A percentile compares a stretch with the other conserved stretches of the same genome.
phyloP scores from a whole-genome alignment of 2,329 filamentous ascomycete genomes.

The Aspergillus clavatus region DNA sequence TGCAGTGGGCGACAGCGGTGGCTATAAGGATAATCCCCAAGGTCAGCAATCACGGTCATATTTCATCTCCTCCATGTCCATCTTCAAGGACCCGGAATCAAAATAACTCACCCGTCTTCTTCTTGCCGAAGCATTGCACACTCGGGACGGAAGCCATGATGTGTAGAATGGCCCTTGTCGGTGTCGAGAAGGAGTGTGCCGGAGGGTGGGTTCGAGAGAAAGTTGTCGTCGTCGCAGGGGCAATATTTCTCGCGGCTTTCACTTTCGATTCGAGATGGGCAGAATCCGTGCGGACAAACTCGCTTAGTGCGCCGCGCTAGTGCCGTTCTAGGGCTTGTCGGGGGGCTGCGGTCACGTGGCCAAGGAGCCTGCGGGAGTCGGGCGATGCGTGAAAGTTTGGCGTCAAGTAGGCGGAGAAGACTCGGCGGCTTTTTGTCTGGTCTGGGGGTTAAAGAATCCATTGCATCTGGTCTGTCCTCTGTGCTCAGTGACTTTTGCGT shows the following conservation, averaged over 20 bases:
- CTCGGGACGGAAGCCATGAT: constrained; percentile 74
- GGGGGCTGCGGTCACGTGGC: constrained; percentile 26
- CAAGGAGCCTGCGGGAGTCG: constrained; percentile 2
- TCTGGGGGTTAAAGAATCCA: too few relatives aligned
- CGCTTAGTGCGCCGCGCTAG: constrained; percentile 38
- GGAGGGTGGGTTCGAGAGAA: constrained; percentile 14
- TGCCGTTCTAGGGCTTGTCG: constrained; percentile 27
- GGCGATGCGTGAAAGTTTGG: constrained; percentile 1
- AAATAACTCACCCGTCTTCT: constrained; percentile 67
- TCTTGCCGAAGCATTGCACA: constrained; percentile 99
- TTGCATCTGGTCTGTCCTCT: too few relatives aligned
- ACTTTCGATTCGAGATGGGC: constrained; percentile 26
- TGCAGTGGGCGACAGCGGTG: constrained; percentile 86
- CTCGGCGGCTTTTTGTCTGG: not conserved
- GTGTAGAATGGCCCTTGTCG: constrained; percentile 40
- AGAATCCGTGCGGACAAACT: constrained; percentile 36
- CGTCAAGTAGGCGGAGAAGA: constrained; percentile 3
- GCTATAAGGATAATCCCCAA: constrained; percentile 48
- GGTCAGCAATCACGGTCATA: constrained; percentile 11
- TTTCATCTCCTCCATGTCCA: not conserved
- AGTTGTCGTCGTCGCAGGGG: constrained; percentile 35
- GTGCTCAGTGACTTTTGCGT: too few relatives aligned
- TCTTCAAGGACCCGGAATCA: constrained; percentile 5
- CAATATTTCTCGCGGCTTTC: constrained; percentile 17
- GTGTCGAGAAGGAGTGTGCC: constrained; percentile 38